Conservation (phyloP, 176 grass and related monocot species). For the Juncus effusus region DNA sequence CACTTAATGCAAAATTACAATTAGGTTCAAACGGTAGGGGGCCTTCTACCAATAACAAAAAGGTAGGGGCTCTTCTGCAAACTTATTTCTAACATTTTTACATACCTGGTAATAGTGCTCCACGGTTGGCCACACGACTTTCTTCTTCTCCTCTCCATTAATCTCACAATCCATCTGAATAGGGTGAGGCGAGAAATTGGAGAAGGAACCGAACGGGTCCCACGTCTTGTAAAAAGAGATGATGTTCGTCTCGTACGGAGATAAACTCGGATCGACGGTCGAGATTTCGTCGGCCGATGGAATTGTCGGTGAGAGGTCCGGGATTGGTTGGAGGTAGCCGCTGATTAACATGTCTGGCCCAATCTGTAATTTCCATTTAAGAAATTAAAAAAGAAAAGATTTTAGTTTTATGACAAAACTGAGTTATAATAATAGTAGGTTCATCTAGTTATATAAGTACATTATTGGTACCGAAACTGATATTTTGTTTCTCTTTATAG, state of each 20-base stretch:
- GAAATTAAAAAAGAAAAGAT: slow-evolving; percentile 1
- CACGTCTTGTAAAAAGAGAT: slow-evolving; percentile 98
- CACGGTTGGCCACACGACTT: slow-evolving; percentile 55
- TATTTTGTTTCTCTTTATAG: too few species aligned
- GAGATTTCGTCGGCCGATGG: slow-evolving; percentile 69
- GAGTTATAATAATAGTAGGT: background rate
- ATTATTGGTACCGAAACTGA: too few species aligned
- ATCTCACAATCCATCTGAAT: slow-evolving; percentile 50
- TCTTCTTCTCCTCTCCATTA: slow-evolving; percentile 40
- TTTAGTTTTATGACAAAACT: too few species aligned
- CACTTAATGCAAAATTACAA: background rate
- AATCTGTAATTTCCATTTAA: slow-evolving; percentile 43
- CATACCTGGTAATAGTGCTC: slow-evolving; percentile 97
- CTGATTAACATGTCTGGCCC: slow-evolving; percentile 85
- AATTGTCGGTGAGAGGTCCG: slow-evolving; percentile 79
- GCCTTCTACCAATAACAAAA: background rate
- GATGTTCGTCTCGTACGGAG: slow-evolving; percentile 84
- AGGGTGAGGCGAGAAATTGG: slow-evolving; percentile 91
- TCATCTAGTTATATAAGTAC: too few species aligned
- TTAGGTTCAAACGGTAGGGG: background rate
- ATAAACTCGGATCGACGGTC: slow-evolving; percentile 63
- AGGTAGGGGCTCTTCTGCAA: background rate
- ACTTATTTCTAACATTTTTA: background rate
- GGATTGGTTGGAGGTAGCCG: slow-evolving; percentile 93
- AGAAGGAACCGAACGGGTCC: slow-evolving; percentile 90